Evolutionary conservation across 805 yeast species (phyloP), one percentile per base, ranked within the genome.

Genomic region (Pichia ethanolica): DNA sequence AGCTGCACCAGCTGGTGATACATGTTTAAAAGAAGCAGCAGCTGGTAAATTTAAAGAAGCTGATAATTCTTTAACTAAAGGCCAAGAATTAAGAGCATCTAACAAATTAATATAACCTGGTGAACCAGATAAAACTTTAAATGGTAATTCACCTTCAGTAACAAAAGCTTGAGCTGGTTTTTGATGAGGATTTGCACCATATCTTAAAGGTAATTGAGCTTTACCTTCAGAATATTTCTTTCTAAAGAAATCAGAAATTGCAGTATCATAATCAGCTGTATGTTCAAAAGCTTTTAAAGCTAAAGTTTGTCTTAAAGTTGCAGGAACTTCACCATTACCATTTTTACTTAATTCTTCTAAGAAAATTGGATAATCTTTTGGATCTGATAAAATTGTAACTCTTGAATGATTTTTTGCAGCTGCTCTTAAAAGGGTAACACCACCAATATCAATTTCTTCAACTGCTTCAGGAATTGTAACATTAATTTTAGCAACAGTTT

Each of bases 101-200:
- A 93, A 78, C 64, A 93, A 75, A 76, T 93, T 93, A 69, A 93
- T 90, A 77, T 93, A 93, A 60, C 99, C 98, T 57, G 99, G 99
- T 50, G 97, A 84, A 52, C 99, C 99, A 59, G 82, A 74, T 60
- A 93, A 75, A 30, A 91, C 98, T 73, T 86, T 86, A 77, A 93
- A 91, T 45, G 99, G 99, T 58, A 93, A 78, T 57, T 84, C 86
- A 61, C 95, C 96, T 58, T 82, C 79, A 51, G 83, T 68, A 50
- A 93, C 95, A 65, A 71, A 93, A 47, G 98, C 97, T 76, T 93
- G 99, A 33, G 99, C 97, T 45, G 99, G 99, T 72, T 89, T 93
- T 77, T 93, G 99, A 71, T 93, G 98, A 53, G 99, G 99, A 76
- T 93, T 93, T 52, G 96, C 97, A 69, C 99, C 99, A 70, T 93